Evolutionary conservation across 2,329 filamentous ascomycete genomes (phyloP).

Genomic region (Apiospora aurea): DNA sequence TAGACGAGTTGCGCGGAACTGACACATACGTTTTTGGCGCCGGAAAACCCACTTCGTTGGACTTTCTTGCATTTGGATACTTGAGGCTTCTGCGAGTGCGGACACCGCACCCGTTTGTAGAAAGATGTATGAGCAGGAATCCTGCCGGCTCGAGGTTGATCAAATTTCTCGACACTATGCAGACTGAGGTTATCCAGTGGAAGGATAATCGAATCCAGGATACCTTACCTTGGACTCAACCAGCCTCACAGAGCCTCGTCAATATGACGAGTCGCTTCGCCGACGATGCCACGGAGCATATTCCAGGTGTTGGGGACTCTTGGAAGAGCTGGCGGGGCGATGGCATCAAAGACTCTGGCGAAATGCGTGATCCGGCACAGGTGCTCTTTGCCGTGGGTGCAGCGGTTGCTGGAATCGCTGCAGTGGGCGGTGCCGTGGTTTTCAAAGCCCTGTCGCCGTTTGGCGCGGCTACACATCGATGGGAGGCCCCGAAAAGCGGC

Average conservation of each 20-base stretch:
- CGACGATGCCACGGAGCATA: conserved; percentile 42
- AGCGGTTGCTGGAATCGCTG: conserved; percentile 42
- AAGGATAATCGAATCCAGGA: conserved; percentile 15
- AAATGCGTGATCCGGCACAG: conserved; percentile 36
- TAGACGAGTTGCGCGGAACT: conserved; percentile 67
- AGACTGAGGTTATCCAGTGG: conserved; percentile 23
- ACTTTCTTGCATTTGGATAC: conserved; percentile 84
- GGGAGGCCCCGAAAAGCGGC: conserved; percentile 42
- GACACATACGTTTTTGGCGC: conserved; percentile 61
- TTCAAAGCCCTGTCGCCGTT: conserved; percentile 53
- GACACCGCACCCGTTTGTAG: conserved; percentile 55
- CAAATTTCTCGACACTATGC: conserved; percentile 34
- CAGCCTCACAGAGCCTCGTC: conserved; percentile 30
- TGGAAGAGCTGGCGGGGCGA: conserved; percentile 46
- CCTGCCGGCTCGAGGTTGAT: conserved; percentile 35
- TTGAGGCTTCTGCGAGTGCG: conserved; percentile 72
- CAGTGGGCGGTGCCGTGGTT: conserved; percentile 46
- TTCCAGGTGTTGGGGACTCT: conserved; percentile 41
- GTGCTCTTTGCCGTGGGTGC: conserved; percentile 47
- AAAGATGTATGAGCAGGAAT: conserved; percentile 35
- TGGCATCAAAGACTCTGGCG: conserved; percentile 38
- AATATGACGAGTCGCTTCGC: conserved; percentile 38
- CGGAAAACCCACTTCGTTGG: conserved; percentile 65
- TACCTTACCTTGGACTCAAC: conserved; percentile 34
- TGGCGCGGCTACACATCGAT: conserved; percentile 53